phyloP scores from a whole-genome alignment of 1,139 yeast genomes.

The Scheffersomyces stambukii region DNA sequence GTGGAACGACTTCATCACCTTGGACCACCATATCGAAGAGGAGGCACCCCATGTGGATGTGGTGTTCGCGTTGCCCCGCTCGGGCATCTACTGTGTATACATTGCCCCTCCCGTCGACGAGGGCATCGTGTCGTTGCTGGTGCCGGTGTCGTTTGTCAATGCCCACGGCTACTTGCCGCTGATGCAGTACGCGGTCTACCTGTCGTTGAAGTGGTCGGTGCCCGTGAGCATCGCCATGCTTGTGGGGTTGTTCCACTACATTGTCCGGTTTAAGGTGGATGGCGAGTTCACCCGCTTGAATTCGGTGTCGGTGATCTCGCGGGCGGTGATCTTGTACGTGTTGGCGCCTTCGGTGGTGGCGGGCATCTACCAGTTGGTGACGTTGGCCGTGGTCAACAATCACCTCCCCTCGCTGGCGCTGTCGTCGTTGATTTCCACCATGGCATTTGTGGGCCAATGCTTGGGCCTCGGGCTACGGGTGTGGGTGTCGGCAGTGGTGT shows the following conservation, averaged over 20 bases:
- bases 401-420: too few species aligned
- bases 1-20: constrained; percentile 9
- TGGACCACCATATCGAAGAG: constrained; percentile 5
- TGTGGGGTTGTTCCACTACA: constrained; percentile 22
- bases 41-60: constrained; percentile 6
- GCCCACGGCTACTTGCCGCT: constrained; percentile 27
- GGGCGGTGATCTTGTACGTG: constrained; percentile 26
- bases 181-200: constrained; percentile 16
- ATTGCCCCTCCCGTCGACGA: constrained; percentile 20
- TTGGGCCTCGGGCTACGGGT: neutral
- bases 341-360: constrained; percentile 21
- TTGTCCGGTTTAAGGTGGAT: constrained; percentile 25
- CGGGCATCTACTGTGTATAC: constrained; percentile 35
- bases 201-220: constrained; percentile 15
- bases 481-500: constrained; percentile 13
- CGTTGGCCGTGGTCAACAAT: constrained; percentile 16
- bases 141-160: constrained; percentile 20
- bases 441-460: constrained; percentile 1
- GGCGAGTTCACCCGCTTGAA: constrained; percentile 27
- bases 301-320: constrained; percentile 32
- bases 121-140: constrained; percentile 8
- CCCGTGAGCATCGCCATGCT: constrained; percentile 16
- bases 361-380: constrained; percentile 9
- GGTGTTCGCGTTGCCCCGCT: constrained; percentile 14
- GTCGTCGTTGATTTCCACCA: constrained; percentile 8